Percentiles rank a stretch among this genome's conserved stretches.
Conservation (phyloP, 2,329 filamentous ascomycete species). For the Aspergillus quadricinctus region DNA sequence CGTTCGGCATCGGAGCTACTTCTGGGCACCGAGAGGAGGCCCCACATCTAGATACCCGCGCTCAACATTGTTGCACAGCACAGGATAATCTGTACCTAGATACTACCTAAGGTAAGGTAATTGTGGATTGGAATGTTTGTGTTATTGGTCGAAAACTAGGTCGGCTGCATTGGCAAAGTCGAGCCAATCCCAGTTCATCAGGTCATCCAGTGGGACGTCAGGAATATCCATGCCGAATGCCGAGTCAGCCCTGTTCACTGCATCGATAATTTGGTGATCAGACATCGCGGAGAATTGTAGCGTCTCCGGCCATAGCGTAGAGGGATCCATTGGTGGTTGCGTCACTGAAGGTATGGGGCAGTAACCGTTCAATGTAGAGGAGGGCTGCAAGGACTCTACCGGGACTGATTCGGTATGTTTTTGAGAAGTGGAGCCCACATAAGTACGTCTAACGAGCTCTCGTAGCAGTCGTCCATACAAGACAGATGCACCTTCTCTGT, state of each 20-base stretch:
- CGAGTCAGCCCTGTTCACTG: conserved; percentile 59
- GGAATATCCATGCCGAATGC: conserved; percentile 54
- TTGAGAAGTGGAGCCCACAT: conserved; percentile 17
- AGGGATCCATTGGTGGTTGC: conserved; percentile 24
- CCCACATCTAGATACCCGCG: not conserved
- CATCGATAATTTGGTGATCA: conserved; percentile 63
- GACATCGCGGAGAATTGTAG: conserved; percentile 66
- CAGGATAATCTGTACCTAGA: not conserved
- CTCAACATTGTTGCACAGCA: not conserved
- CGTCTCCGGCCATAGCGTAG: conserved; percentile 46
- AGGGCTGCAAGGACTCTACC: conserved; percentile 10
- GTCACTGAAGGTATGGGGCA: conserved; percentile 18
- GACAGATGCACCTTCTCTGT: conserved; percentile 63
- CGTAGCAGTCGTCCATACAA: conserved; percentile 55
- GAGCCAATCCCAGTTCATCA: conserved; percentile 56
- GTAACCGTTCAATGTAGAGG: conserved; percentile 14
- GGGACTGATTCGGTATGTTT: conserved; percentile 9
- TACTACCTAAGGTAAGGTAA: too few species aligned
- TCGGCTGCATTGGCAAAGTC: conserved; percentile 36
- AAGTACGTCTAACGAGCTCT: conserved; percentile 42
- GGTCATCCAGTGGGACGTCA: conserved; percentile 57
- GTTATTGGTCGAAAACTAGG: conserved; percentile 9
- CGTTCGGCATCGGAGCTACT: conserved; percentile 24
- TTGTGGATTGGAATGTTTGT: not conserved
- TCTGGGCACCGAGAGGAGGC: conserved; percentile 23